Conservation (phyloP, 2,329 filamentous ascomycete species). For the Balansia obtecta region DNA sequence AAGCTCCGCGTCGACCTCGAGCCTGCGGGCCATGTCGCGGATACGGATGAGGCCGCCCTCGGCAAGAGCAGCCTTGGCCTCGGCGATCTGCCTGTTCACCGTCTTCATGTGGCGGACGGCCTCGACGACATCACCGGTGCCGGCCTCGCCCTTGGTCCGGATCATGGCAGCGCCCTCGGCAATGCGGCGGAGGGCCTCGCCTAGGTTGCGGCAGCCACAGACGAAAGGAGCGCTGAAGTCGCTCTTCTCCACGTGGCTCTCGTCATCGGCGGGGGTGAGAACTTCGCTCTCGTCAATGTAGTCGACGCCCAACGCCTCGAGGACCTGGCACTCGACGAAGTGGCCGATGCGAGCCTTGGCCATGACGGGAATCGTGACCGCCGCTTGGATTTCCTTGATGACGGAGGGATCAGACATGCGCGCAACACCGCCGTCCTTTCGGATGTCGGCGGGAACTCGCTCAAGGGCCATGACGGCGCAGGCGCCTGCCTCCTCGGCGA, state of each 20-base stretch:
- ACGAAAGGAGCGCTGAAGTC: constrained; percentile 80
- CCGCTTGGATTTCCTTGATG: constrained; percentile 90
- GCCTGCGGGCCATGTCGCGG: constrained; percentile 66
- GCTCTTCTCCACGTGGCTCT: constrained; percentile 85
- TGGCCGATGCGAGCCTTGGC: constrained; percentile 96
- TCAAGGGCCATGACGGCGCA: constrained; percentile 97
- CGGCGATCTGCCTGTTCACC: constrained; percentile 69
- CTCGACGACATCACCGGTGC: constrained; percentile 93
- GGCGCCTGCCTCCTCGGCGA: constrained; percentile 93
- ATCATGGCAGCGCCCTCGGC: constrained; percentile 97
- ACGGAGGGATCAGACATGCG: constrained; percentile 93
- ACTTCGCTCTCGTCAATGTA: constrained; percentile 99
- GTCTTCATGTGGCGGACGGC: constrained; percentile 93
- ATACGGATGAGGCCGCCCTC: constrained; percentile 38
- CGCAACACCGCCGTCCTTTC: constrained; percentile 80
- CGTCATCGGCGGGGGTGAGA: constrained; percentile 82
- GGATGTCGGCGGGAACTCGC: constrained; percentile 92
- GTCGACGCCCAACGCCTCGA: constrained; percentile 88
- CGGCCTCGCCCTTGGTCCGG: constrained; percentile 94
- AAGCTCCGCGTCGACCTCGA: constrained; percentile 65
- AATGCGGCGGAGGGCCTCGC: constrained; percentile 83
- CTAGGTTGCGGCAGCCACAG: constrained; percentile 88
- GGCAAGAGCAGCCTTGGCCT: constrained; percentile 62
- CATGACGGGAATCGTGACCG: constrained; percentile 98
- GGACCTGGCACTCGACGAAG: constrained; percentile 96